Conservation (phyloP, 192 early-diverging fungal genomes). For the Ambispora gerdemannii region DNA sequence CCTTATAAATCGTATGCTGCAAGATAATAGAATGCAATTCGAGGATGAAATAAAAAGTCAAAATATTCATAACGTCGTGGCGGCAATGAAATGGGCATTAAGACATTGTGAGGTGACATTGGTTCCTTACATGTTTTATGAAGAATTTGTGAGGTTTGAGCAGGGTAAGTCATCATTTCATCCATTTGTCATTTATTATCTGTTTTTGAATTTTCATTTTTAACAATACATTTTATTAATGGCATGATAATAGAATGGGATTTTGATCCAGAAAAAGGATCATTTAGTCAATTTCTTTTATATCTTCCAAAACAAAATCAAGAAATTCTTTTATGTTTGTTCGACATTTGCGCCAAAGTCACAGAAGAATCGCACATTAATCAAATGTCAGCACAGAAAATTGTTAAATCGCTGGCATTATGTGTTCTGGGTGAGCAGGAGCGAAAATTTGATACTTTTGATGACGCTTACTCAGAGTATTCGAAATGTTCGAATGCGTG, state of each 20-base stretch:
- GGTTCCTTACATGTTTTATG: slow-evolving; percentile 23
- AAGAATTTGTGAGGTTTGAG: slow-evolving; percentile 18
- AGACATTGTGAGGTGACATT: slow-evolving; percentile 14
- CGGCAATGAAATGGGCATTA: slow-evolving; percentile 28
- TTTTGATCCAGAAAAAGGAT: slow-evolving; percentile 26
- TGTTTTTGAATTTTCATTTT: background rate
- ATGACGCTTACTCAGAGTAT: slow-evolving; percentile 20
- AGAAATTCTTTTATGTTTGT: slow-evolving; percentile 10
- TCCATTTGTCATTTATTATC: background rate
- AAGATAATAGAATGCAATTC: slow-evolving; percentile 14
- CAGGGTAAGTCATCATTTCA: slow-evolving; percentile 1
- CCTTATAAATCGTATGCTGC: slow-evolving; percentile 18
- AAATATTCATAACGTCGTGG: slow-evolving; percentile 26
- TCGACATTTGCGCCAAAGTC: slow-evolving; percentile 17
- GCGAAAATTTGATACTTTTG: background rate
- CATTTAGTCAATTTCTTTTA: slow-evolving; percentile 19
- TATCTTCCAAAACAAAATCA: slow-evolving; percentile 27
- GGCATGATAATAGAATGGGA: slow-evolving; percentile 31
- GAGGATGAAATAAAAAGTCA: slow-evolving; percentile 17
- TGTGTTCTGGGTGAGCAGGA: slow-evolving; percentile 16
- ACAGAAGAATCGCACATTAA: slow-evolving; percentile 23
- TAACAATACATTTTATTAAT: background rate
- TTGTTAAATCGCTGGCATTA: slow-evolving; percentile 24
- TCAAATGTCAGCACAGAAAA: slow-evolving; percentile 22
- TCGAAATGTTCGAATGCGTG: slow-evolving; percentile 24